A percentile compares a stretch with the other conserved stretches of the same genome.
These are phyloP conservation scores for Saccharomycopsis fermentans DNA, from an alignment of 805 yeast species.

Conservation along the genomic window DNA sequence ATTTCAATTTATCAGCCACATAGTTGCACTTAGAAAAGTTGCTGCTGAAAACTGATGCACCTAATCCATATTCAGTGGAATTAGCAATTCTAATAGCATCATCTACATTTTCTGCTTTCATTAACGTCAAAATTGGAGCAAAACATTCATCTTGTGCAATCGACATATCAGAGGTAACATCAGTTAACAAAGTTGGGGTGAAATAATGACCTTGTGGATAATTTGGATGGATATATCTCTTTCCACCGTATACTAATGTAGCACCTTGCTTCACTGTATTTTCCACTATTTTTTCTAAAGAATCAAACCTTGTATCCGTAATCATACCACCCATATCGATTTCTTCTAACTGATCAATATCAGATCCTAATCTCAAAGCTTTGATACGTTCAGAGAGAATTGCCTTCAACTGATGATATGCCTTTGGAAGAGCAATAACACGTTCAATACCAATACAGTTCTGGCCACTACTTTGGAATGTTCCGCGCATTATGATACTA, in stretches of 20 bases:
- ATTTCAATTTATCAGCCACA: slow-evolving; percentile 52
- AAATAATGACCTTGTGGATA: slow-evolving; percentile 95
- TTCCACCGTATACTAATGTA: slow-evolving; percentile 68
- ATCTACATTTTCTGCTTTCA: slow-evolving; percentile 56
- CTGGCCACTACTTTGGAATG: slow-evolving; percentile 96
- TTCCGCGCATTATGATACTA: slow-evolving; percentile 84
- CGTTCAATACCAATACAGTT: slow-evolving; percentile 97
- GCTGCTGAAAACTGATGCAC: slow-evolving; percentile 89
- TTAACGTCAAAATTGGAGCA: slow-evolving; percentile 80
- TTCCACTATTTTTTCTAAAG: slow-evolving; percentile 52
- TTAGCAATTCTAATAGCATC: slow-evolving; percentile 75
- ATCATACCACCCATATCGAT: slow-evolving; percentile 97
- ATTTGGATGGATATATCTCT: slow-evolving; percentile 72
- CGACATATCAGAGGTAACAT: slow-evolving; percentile 65
- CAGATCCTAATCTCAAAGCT: slow-evolving; percentile 71
- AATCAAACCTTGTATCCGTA: slow-evolving; percentile 61
- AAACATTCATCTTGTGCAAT: slow-evolving; percentile 88
- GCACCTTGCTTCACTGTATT: slow-evolving; percentile 84
- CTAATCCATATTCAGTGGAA: slow-evolving; percentile 79
- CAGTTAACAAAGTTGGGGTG: slow-evolving; percentile 78
- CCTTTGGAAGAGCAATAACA: slow-evolving; percentile 66
- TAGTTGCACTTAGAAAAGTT: slow-evolving; percentile 44
- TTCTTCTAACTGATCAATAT: slow-evolving; percentile 81
- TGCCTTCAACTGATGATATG: slow-evolving; percentile 52
- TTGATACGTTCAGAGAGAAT: slow-evolving; percentile 50